These are phyloP conservation scores for Malus sieversii DNA, from an alignment of 306 rosid genomes.

Conservation along the genomic window DNA sequence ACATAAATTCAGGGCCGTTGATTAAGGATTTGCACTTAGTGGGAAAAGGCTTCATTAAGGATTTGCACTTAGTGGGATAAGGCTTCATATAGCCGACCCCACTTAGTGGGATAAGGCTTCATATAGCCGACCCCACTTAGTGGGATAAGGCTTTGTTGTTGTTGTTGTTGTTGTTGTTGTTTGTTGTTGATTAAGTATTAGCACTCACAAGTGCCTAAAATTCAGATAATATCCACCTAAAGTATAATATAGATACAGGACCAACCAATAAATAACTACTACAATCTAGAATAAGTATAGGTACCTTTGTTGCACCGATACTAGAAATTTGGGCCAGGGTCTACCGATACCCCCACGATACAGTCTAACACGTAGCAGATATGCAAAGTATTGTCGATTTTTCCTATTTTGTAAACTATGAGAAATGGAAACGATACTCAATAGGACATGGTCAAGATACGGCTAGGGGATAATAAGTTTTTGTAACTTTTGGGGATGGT, in stretches of 20 bases:
- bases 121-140: too few relatives aligned
- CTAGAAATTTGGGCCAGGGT: not conserved
- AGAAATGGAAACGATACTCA: not conserved
- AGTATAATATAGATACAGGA: not conserved
- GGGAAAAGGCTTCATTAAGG: not conserved
- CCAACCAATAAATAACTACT: not conserved
- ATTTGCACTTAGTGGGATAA: not conserved
- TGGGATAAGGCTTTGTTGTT: too few relatives aligned
- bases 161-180: too few relatives aligned
- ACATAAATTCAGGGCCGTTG: conserved; percentile 2
- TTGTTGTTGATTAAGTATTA: not conserved
- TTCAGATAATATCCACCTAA: not conserved
- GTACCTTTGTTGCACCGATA: not conserved
- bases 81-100: too few relatives aligned
- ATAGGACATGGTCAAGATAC: not conserved
- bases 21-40: not conserved
- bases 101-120: too few relatives aligned
- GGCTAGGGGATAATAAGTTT: not conserved
- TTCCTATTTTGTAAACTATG: not conserved
- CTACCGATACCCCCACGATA: not conserved
- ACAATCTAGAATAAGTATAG: not conserved
- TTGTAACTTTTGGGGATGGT: not conserved
- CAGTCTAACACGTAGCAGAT: not conserved
- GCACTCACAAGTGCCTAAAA: not conserved
- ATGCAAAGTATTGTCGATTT: not conserved